A percentile compares a stretch with the other conserved stretches of the same genome.
Evolutionary conservation across 2,329 filamentous ascomycete genomes (phyloP).

Genomic region (Berkeleyomyces basicola): DNA sequence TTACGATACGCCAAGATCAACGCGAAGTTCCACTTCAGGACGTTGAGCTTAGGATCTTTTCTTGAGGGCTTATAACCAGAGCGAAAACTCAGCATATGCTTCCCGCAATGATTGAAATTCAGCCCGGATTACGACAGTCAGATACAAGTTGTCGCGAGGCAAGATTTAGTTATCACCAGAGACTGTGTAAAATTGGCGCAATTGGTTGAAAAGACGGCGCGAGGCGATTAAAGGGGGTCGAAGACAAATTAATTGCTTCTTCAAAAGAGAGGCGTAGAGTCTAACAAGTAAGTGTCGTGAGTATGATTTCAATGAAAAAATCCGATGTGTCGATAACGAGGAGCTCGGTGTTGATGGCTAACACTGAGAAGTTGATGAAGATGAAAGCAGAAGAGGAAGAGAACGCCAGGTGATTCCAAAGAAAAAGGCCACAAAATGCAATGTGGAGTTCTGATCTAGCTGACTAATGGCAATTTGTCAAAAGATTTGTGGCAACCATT

Average conservation of each 20-base stretch:
- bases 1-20: conserved; percentile 1
- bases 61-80: not conserved
- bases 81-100: not conserved
- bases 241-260: not conserved
- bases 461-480: not conserved
- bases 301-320: not conserved
- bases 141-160: conserved; percentile 1
- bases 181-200: not conserved
- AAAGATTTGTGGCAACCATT: not conserved
- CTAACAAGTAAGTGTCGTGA: not conserved
- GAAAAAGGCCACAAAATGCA: not conserved
- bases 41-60: not conserved
- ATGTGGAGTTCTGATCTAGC: not conserved
- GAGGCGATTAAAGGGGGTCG: not conserved
- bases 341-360: not conserved
- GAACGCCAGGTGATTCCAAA: no score
- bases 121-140: not conserved
- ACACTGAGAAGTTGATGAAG: not conserved
- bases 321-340: not conserved
- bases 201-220: not conserved
- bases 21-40: not conserved
- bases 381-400: not conserved
- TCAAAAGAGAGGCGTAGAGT: not conserved
- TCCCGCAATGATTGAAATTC: not conserved
- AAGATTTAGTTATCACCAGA: not conserved